Percentiles rank a stretch among this genome's conserved stretches.
phyloP scores from a whole-genome alignment of 352 stramenopile species.

The Pythium phragmitis region DNA sequence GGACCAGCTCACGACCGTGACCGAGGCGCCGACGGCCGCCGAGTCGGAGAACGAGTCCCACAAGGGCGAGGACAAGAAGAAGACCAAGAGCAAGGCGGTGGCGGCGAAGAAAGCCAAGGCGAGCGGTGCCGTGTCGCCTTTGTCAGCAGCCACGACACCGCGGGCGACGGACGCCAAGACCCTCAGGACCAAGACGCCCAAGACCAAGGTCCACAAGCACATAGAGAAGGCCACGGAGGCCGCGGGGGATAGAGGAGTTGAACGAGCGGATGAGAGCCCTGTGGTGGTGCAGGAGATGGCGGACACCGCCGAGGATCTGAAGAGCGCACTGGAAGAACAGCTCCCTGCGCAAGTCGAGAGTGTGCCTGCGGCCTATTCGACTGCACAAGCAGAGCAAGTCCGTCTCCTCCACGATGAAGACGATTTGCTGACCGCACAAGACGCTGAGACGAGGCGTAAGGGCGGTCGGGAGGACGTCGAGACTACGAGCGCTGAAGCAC shows the following conservation, averaged over 20 bases:
- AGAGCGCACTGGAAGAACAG: not conserved
- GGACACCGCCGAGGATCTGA: not conserved
- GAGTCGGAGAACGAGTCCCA: conserved; percentile 25
- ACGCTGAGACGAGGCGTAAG: not conserved
- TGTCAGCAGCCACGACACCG: conserved; percentile 7
- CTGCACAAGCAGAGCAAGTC: not conserved
- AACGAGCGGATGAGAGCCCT: not conserved
- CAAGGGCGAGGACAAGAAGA: conserved; percentile 16
- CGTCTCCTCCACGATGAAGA: not conserved
- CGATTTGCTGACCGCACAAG: not conserved
- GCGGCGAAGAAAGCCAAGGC: conserved; percentile 11
- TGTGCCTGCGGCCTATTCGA: too few relatives aligned
- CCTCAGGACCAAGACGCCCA: conserved; percentile 12
- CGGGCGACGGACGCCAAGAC: conserved; percentile 1
- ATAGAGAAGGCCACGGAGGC: not conserved
- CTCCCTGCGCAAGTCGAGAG: too few relatives aligned
- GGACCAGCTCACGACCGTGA: conserved; percentile 35
- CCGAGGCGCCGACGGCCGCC: conserved; percentile 8
- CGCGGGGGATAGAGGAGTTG: not conserved
- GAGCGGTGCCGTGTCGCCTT: not conserved
- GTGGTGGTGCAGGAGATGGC: not conserved
- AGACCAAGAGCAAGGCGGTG: conserved; percentile 7
- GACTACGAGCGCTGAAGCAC: not conserved
- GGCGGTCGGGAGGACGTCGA: not conserved
- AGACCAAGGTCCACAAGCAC: not conserved